Base-by-base conservation (phyloP, 352 stramenopile species). In the Lagenidium giganteum region DNA sequence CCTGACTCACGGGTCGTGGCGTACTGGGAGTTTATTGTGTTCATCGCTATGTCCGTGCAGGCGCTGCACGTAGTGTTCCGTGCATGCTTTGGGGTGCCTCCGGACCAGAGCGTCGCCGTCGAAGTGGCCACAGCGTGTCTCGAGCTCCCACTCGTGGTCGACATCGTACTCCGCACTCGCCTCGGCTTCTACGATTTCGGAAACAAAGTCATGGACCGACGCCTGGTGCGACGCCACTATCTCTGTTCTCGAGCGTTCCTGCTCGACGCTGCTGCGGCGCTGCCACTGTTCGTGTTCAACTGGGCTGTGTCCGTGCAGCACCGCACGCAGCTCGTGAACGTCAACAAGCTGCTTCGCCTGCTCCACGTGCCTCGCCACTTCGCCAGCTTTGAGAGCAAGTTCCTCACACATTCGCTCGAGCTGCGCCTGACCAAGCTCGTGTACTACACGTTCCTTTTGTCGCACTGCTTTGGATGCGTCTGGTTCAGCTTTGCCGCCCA, bases 401-500 rank as follows among this genome's bases (percentile, higher is more conserved):
- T 45, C 30, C 45, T 36, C 28, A 45, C 45, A 23, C 43, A 45
- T 35, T 45, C 43, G 25, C 43, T 52, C 20, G 33, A 52, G 32
- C 43, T 52, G 16, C 32, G 45, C 3, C 25, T 52, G 6, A 45
- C 45, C 45, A 52, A 52, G 37, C 28, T 52, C 22, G 45, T 52
- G 13, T 52, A 45, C 32, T 52, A 52, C 45, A 52, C 45, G 14
- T 52, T 37, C 33, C 36, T 52, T n/a, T 25, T 52, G 8, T 17
- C 45, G 26, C 45, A 52, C 24, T 52, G 33, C 28, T 36, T 52
- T 20, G 45, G 45, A 8, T 52, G 45, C 28, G 45, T 25, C 20
- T 52, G 45, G 45, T 52, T 45, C 28, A 52, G 45, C 35, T 52
- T 52, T 52, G 45, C n/a, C 13, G n/a, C n/a, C n/a, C n/a, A n/a